Base-by-base conservation (phyloP, 1,139 yeast genomes). In the Geotrichum australiense region DNA sequence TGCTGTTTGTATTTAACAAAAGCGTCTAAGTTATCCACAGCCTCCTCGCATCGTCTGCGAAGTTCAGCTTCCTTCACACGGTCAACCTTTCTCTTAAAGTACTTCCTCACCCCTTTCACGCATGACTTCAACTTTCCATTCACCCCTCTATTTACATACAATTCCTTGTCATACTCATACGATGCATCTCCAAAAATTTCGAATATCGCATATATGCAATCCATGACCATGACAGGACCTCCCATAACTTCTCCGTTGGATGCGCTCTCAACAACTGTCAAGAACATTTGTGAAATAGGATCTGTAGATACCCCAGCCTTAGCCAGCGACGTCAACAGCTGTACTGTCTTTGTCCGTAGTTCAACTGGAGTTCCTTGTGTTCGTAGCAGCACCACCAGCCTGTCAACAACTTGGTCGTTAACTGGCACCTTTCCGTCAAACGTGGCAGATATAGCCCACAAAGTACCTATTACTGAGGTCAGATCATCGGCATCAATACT, bases 141-240 rank as follows among this genome's bases (percentile, higher is more conserved):
- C 53, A 77, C 74, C n/a, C 70, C 68, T 15, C 71, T 71, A 12
- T 68, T 58, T 31, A 83, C 85, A 59, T 80, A 87, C 1, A 85
- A 73, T 11, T 76, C 76, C 26, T 58, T 61, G 58, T 87, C 94
- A 55, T 85, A 89, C 12, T 68, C 70, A 53, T 68, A 81, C 24
- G 66, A 69, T 20, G 68, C 69, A 62, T 91, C 97, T n/a, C 83
- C 85, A 61, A 82, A 91, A 5, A 87, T 68, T 48, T 86, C 96
- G 60, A 77, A 86, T 7, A 87, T 55, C 6, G 74, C 65, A 53
- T 85, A 80, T 24, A 84, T 61, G 18, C 79, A 64, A 45, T 82
- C 91, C 41, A 78, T 62, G 5, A 77, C 66, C 5, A 79, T 60
- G 20, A 58, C 58, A 19, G 78, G 68, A 5, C 28, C 5, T 5